Evolutionary conservation across 108 stramenopile genomes (phyloP).

Genomic region (Bacterosira constricta): DNA sequence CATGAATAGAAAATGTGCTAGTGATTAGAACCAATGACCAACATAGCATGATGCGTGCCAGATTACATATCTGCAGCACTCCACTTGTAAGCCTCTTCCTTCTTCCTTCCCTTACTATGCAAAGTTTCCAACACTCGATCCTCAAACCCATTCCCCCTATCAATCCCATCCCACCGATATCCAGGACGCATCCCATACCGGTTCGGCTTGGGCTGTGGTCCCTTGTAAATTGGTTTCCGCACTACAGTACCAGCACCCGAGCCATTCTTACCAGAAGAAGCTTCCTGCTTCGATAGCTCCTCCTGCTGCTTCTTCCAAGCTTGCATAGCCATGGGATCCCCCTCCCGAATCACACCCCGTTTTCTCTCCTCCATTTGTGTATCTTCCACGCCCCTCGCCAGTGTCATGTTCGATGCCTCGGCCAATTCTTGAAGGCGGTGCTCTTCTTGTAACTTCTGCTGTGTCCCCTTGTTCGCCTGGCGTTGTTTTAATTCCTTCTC

Average conservation of each 20-base stretch:
- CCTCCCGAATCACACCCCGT: constrained; percentile 78
- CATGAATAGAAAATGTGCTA: not conserved
- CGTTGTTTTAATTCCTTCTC: constrained; percentile 53
- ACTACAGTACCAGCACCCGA: not conserved
- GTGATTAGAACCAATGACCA: not conserved
- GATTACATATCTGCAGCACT: constrained; percentile 81
- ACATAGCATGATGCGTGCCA: not conserved
- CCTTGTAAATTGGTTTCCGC: constrained; percentile 90
- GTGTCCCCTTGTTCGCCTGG: constrained; percentile 56
- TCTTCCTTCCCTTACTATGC: constrained; percentile 54
- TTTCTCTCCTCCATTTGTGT: constrained; percentile 63
- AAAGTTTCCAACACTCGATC: constrained; percentile 70
- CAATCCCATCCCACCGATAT: constrained; percentile 98
- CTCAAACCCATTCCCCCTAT: constrained; percentile 97
- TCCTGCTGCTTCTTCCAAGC: constrained; percentile 51
- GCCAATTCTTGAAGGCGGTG: constrained; percentile 47
- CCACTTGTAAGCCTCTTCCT: constrained; percentile 81
- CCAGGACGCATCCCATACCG: constrained; percentile 94
- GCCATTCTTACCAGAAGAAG: not conserved
- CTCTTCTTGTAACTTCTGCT: constrained; percentile 79
- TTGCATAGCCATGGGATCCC: constrained; percentile 95
- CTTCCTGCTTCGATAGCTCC: constrained; percentile 20
- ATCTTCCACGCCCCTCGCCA: constrained; percentile 85
- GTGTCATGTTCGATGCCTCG: constrained; percentile 59
- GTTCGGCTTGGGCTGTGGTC: constrained; percentile 93